phyloP scores from a whole-genome alignment of 2,329 filamentous ascomycete genomes.

The Botryotinia calthae region DNA sequence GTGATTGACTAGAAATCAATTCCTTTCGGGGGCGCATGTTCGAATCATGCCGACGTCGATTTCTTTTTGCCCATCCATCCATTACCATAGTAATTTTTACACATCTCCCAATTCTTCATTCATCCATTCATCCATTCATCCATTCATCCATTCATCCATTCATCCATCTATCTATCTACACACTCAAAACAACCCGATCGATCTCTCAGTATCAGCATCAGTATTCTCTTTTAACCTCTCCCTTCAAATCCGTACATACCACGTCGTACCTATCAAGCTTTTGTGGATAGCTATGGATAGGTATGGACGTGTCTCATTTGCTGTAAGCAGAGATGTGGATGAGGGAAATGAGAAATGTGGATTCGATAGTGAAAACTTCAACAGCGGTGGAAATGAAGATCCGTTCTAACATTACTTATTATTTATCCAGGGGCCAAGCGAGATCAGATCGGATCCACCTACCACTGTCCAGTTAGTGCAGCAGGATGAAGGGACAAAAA shows the following conservation, averaged over 20 bases:
- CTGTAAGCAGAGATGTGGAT: background rate
- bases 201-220: background rate
- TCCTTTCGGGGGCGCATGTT: slow-evolving; percentile 12
- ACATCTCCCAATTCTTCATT: background rate
- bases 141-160: background rate
- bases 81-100: background rate
- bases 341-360: background rate
- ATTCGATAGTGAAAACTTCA: background rate
- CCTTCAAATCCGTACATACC: background rate
- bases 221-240: background rate
- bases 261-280: background rate
- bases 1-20: slow-evolving; percentile 17
- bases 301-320: background rate
- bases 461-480: background rate
- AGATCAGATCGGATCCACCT: background rate
- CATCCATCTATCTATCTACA: background rate
- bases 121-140: background rate
- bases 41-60: slow-evolving; percentile 8
- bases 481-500: background rate
- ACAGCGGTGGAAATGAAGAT: background rate
- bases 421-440: background rate
- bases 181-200: background rate
- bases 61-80: background rate
- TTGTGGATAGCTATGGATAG: background rate
- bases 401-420: background rate